Percentiles rank a stretch among this genome's conserved stretches.
These are phyloP conservation scores for Neurospora africana DNA, from an alignment of 495 filamentous ascomycete species.

Conservation along the genomic window DNA sequence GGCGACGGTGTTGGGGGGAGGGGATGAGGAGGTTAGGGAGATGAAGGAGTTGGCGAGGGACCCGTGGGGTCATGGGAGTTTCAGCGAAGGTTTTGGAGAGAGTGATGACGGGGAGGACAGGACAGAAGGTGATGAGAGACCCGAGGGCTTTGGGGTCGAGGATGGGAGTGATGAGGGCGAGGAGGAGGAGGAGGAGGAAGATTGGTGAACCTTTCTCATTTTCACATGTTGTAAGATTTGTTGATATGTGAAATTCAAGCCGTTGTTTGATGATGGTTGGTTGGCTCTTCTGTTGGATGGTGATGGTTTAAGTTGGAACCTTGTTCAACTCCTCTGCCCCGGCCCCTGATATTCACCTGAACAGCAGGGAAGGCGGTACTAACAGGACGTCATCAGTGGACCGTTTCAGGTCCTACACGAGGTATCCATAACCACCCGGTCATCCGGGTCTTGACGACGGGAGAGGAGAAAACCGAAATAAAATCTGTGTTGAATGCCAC, in stretches of 20 bases:
- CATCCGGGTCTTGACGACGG: background rate
- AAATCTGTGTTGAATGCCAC: background rate
- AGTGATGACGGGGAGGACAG: conserved; percentile 7
- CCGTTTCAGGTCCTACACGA: background rate
- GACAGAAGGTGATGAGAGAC: conserved; percentile 6
- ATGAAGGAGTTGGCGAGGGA: conserved; percentile 21
- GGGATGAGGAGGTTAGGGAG: conserved; percentile 18
- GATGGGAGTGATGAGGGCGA: background rate
- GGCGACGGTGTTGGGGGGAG: conserved; percentile 24
- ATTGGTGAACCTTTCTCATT: background rate
- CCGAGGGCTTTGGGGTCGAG: background rate
- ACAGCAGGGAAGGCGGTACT: background rate
- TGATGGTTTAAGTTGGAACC: background rate
- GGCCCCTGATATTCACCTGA: background rate
- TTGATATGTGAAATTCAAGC: background rate
- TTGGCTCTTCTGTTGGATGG: background rate
- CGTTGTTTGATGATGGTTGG: background rate
- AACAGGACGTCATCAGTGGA: background rate
- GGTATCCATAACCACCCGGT: background rate
- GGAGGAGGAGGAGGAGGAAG: background rate
- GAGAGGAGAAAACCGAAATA: background rate
- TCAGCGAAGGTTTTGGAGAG: conserved; percentile 14
- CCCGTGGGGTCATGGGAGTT: conserved; percentile 27
- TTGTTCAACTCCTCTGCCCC: background rate
- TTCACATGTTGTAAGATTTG: background rate